phyloP scores from a whole-genome alignment of 257 asterid species.

The Solanum stenotomum region DNA sequence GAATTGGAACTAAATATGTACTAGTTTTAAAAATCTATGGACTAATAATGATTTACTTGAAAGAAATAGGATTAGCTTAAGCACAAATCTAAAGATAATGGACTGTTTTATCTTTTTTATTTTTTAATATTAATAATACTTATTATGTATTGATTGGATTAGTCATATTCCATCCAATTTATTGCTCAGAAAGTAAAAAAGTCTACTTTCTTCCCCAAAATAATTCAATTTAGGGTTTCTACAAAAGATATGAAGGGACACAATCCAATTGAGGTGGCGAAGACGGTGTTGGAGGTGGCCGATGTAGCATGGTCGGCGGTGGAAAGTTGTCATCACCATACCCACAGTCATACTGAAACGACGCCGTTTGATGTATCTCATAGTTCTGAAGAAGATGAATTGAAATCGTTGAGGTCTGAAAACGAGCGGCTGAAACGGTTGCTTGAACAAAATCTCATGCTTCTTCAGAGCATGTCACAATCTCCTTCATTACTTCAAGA shows the following conservation, averaged over 20 bases:
- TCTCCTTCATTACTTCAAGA: conserved; percentile 37
- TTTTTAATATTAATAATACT: neutral
- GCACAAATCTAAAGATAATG: neutral
- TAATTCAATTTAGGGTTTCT: neutral
- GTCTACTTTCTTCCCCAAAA: neutral
- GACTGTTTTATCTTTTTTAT: neutral
- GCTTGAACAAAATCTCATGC: conserved; percentile 68
- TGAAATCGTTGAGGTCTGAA: conserved; percentile 47
- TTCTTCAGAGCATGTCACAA: conserved; percentile 42
- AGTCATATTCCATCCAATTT: neutral
- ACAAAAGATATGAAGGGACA: conserved; percentile 11
- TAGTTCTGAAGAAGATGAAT: conserved; percentile 14
- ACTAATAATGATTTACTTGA: neutral
- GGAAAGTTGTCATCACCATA: conserved; percentile 51
- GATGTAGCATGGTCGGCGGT: conserved; percentile 86
- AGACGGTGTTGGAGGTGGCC: conserved; percentile 90
- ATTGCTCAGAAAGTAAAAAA: neutral
- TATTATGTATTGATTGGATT: neutral
- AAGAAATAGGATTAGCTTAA: neutral
- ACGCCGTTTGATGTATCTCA: neutral
- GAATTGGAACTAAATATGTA: neutral
- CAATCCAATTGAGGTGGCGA: conserved; percentile 57
- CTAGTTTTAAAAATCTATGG: neutral
- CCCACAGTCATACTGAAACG: conserved; percentile 21
- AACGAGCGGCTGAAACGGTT: conserved; percentile 55